Conservation (phyloP, 768 basidiomycete genomes). For the Suillus ampliporus region DNA sequence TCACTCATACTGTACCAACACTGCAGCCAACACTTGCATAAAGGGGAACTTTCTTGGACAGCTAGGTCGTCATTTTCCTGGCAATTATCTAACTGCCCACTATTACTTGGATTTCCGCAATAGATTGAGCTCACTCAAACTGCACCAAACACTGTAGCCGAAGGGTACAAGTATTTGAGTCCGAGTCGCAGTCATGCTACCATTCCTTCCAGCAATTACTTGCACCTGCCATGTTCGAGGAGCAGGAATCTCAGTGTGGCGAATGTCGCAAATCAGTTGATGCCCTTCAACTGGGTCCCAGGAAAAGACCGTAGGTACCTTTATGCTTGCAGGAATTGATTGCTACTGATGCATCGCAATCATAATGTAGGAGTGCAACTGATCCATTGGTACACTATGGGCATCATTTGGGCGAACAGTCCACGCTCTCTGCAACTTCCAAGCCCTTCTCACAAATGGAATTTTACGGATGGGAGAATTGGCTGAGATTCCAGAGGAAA, state of each 20-base stretch:
- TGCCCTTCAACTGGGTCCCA: conserved; percentile 21
- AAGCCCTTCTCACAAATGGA: conserved; percentile 23
- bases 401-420: conserved; percentile 28
- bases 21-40: too few relatives aligned
- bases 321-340: background rate
- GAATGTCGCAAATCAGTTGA: conserved; percentile 21
- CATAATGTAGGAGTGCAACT: conserved; percentile 10
- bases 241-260: conserved; percentile 10
- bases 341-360: background rate
- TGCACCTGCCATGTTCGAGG: background rate
- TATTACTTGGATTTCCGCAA: background rate
- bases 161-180: background rate
- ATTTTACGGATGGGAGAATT: conserved; percentile 16
- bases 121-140: background rate
- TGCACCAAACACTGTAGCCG: background rate
- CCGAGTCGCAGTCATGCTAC: background rate
- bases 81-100: too few relatives aligned
- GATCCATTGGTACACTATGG: conserved; percentile 29
- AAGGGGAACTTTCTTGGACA: too few relatives aligned
- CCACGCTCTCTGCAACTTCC: conserved; percentile 27
- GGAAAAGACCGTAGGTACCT: conserved; percentile 14
- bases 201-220: background rate
- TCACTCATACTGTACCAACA: too few relatives aligned
- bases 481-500: conserved; percentile 9
- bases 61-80: too few relatives aligned